Base-by-base conservation (phyloP, 2,329 filamentous ascomycete species). In the Exophiala sp. region DNA sequence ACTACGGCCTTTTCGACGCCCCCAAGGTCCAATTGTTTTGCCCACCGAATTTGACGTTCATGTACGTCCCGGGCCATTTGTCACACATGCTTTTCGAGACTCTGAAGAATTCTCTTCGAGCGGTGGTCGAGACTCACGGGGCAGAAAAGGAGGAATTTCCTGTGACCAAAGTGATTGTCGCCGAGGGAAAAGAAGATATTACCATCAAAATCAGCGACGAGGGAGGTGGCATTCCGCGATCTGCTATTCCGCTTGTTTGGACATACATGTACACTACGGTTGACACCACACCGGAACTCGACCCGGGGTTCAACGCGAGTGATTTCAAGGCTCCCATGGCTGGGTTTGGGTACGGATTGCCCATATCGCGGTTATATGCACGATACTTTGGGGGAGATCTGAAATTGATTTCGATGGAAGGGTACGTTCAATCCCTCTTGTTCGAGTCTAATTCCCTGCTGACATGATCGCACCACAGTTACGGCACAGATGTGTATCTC, bases 251-350 rank as follows among this genome's bases (percentile, higher is more conserved):
- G 3, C 78, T 98, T 11, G 93, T 97, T n/a, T 98, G 93, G 93
- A 98, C 93, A 10, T 98, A 98, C 69, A 98, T 97, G 93, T 98
- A 98, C 69, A 98, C 93, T 29, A 98, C 93, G 1, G 93, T 98
- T 58, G 93, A 97, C 68, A 83, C 90, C 61, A 97, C 93, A 18
- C 93, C 93, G 11, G 95, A 83, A 65, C 74, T 98, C 56, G 93
- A 98, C 65, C 93, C 93, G 0, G 91, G 97, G 67, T 98, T 97
- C 68, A 91, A 98, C 70, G 95, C 97, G 73, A 95, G 85, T 71
- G 93, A 98, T 68, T 98, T 98, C 76, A 97, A 98, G 70, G 93
- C 93, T 10, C 93, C 93, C 1, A 97, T 98, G 93, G 93, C 93
- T 55, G 93, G 93, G 1, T 98, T 97, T 65, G 93, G 93, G n/a